Evolutionary conservation across 2,329 filamentous ascomycete species (phyloP).

Genomic region (Allantophomopsis cytisporea): DNA sequence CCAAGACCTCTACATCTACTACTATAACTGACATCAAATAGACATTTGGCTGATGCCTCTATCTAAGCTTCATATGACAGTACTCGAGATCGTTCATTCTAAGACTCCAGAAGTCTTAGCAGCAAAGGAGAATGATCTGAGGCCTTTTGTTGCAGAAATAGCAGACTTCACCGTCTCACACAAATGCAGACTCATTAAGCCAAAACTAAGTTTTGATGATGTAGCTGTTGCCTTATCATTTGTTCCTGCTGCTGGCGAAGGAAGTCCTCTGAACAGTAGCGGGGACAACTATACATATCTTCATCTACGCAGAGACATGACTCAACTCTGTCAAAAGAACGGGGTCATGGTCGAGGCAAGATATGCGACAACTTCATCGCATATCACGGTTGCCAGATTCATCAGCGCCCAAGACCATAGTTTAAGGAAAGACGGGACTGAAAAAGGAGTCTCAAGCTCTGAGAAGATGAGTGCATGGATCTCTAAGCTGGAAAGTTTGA

Average conservation of each 20-base stretch:
- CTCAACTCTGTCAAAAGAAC: constrained; percentile 40
- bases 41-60: constrained; percentile 79
- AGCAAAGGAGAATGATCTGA: constrained; percentile 44
- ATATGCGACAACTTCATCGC: constrained; percentile 81
- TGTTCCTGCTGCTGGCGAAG: constrained; percentile 61
- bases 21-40: constrained; percentile 18
- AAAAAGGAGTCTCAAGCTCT: constrained; percentile 20
- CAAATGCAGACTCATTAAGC: constrained; percentile 66
- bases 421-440: background rate
- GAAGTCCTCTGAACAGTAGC: constrained; percentile 17
- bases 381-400: constrained; percentile 78
- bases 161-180: constrained; percentile 53
- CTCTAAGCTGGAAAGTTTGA: constrained; percentile 59
- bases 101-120: constrained; percentile 59
- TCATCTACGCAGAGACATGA: constrained; percentile 73
- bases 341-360: constrained; percentile 62
- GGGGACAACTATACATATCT: constrained; percentile 77
- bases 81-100: constrained; percentile 73
- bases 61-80: constrained; percentile 70
- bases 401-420: constrained; percentile 53
- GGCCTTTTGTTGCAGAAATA: constrained; percentile 35
- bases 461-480: constrained; percentile 46
- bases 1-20: background rate
- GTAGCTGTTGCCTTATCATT: constrained; percentile 81
- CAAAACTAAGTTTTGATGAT: constrained; percentile 71